A percentile compares a stretch with the other conserved stretches of the same genome.
Evolutionary conservation across 768 basidiomycete genomes (phyloP).

Genomic region (Psilocybe cyanescens): DNA sequence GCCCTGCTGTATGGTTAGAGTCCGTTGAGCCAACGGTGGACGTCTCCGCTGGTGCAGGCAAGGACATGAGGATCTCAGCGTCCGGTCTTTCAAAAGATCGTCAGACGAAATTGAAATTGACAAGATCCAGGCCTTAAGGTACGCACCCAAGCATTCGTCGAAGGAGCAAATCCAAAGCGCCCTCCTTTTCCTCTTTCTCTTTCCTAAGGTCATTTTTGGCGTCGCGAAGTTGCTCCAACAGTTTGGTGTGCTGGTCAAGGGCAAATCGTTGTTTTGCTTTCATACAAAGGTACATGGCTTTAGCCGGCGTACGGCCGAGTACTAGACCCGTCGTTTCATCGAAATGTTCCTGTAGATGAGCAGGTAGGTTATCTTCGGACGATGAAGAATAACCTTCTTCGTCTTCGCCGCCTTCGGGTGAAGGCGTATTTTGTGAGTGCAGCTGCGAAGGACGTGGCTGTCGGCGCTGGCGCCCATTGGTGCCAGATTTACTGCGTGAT

Average conservation of each 20-base stretch:
- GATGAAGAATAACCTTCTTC: slow-evolving; percentile 41
- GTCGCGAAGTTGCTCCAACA: slow-evolving; percentile 67
- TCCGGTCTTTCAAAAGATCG: not conserved
- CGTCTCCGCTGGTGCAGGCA: not conserved
- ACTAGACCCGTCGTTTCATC: slow-evolving; percentile 67
- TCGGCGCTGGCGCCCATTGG: slow-evolving; percentile 24
- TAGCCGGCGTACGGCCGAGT: slow-evolving; percentile 66
- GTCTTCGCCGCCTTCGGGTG: slow-evolving; percentile 31
- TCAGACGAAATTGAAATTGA: not conserved
- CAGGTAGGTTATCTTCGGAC: slow-evolving; percentile 53
- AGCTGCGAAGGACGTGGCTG: slow-evolving; percentile 16
- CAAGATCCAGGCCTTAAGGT: not conserved
- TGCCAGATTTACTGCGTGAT: slow-evolving; percentile 8
- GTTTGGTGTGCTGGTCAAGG: slow-evolving; percentile 64
- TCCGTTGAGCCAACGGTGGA: too few relatives aligned
- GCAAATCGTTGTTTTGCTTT: slow-evolving; percentile 82
- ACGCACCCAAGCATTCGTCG: slow-evolving; percentile 32
- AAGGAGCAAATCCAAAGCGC: slow-evolving; percentile 53
- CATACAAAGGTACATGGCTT: slow-evolving; percentile 71
- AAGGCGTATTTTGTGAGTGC: slow-evolving; percentile 24
- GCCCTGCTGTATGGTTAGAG: too few relatives aligned
- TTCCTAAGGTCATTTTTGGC: slow-evolving; percentile 53
- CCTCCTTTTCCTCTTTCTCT: slow-evolving; percentile 64
- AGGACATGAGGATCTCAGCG: not conserved
- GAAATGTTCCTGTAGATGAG: slow-evolving; percentile 51